These are phyloP conservation scores for Arabidopsis arenosa DNA, from an alignment of 345 rosid species.

Conservation along the genomic window DNA sequence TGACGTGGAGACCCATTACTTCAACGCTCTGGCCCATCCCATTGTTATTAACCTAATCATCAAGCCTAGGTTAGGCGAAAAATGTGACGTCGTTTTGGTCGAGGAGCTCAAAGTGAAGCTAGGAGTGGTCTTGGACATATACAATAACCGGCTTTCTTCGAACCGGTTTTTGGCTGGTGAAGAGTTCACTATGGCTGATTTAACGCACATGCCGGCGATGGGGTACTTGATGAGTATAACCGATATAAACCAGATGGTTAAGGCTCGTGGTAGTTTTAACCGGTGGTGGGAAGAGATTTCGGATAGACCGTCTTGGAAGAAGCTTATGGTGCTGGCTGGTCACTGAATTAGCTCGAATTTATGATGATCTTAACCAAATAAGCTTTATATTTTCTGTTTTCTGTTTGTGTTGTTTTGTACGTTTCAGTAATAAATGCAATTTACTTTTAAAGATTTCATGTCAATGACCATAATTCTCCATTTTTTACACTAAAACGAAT, in stretches of 20 bases:
- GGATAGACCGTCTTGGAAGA: slow-evolving; percentile 78
- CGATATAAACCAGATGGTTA: slow-evolving; percentile 55
- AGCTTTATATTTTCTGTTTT: background rate
- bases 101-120: slow-evolving; percentile 55
- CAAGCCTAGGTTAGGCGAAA: slow-evolving; percentile 63
- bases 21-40: slow-evolving; percentile 62
- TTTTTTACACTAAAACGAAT: too few species aligned
- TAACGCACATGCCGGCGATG: slow-evolving; percentile 70
- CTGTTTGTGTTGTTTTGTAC: background rate
- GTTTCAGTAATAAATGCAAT: background rate
- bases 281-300: slow-evolving; percentile 86
- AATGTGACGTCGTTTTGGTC: slow-evolving; percentile 55
- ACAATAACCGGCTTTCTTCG: slow-evolving; percentile 59
- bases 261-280: slow-evolving; percentile 53
- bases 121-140: slow-evolving; percentile 66
- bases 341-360: slow-evolving; percentile 22
- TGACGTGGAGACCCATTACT: slow-evolving; percentile 83
- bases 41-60: slow-evolving; percentile 63
- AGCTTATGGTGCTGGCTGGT: slow-evolving; percentile 53
- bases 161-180: slow-evolving; percentile 74
- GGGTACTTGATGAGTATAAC: slow-evolving; percentile 54
- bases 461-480: too few species aligned
- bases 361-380: background rate
- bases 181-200: slow-evolving; percentile 74
- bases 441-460: background rate